Percentiles rank a stretch among this genome's conserved stretches.
phyloP scores from a whole-genome alignment of 2,329 filamentous ascomycete species.

The Pseudocercospora fuligena region DNA sequence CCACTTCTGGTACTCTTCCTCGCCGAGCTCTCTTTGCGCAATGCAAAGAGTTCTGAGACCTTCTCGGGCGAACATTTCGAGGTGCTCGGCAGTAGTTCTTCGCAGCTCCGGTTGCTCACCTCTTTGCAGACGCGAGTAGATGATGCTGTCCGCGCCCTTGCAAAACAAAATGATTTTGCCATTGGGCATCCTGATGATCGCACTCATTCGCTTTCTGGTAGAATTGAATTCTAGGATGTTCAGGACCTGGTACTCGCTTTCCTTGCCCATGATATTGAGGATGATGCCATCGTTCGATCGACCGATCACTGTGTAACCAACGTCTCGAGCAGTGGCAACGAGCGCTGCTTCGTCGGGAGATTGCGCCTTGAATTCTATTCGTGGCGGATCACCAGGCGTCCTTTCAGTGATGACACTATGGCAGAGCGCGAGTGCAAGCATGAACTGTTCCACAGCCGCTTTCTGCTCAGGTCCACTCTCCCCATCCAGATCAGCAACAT shows the following conservation, averaged over 20 bases:
- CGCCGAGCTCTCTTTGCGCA: conserved; percentile 77
- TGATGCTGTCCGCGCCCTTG: conserved; percentile 96
- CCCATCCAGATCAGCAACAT: conserved; percentile 80
- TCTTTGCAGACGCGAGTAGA: conserved; percentile 85
- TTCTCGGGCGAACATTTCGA: conserved; percentile 96
- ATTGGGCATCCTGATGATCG: conserved; percentile 93
- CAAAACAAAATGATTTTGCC: conserved; percentile 89
- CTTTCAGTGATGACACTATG: conserved; percentile 94
- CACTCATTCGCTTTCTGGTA: conserved; percentile 94
- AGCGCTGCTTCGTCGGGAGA: conserved; percentile 95
- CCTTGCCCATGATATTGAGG: conserved; percentile 84
- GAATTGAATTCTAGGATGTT: conserved; percentile 99
- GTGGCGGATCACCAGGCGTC: conserved; percentile 85
- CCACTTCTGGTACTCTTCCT: conserved; percentile 85
- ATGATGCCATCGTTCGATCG: conserved; percentile 79
- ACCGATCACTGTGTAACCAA: conserved; percentile 91
- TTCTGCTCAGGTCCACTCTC: conserved; percentile 77
- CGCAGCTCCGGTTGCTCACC: conserved; percentile 87
- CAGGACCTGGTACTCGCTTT: conserved; percentile 82
- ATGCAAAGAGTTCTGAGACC: conserved; percentile 94
- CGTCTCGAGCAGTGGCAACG: conserved; percentile 90
- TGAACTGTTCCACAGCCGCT: conserved; percentile 82
- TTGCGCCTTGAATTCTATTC: conserved; percentile 94
- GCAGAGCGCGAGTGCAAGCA: conserved; percentile 93
- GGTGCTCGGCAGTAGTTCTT: conserved; percentile 82